Evolutionary conservation across 805 yeast species (phyloP).

Genomic region (Ogataea ramenticola): DNA sequence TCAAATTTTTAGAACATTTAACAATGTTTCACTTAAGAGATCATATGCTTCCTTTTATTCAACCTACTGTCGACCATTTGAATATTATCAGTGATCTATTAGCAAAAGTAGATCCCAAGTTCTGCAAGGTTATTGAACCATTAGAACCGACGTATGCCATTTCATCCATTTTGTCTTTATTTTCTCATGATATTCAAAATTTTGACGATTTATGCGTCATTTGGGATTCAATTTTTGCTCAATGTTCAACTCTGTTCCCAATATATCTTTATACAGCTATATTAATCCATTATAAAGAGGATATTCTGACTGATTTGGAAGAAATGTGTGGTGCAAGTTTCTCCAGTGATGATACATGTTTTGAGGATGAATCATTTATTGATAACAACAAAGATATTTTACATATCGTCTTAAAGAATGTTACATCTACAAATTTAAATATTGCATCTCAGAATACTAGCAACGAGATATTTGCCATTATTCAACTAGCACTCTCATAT

Average conservation of each 20-base stretch:
- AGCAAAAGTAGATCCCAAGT: conserved; percentile 35
- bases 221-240: conserved; percentile 63
- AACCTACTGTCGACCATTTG: conserved; percentile 60
- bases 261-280: conserved; percentile 58
- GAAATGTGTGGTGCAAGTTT: conserved; percentile 23
- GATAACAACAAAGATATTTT: conserved; percentile 18
- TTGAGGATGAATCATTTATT: conserved; percentile 12
- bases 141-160: conserved; percentile 60
- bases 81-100: conserved; percentile 59
- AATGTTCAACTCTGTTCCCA: conserved; percentile 45
- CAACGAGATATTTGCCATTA: conserved; percentile 17
- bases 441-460: conserved; percentile 14
- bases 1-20: conserved; percentile 43
- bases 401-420: conserved; percentile 20
- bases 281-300: conserved; percentile 36
- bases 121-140: conserved; percentile 33
- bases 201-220: conserved; percentile 44
- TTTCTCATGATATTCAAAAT: conserved; percentile 59
- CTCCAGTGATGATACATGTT: conserved; percentile 16
- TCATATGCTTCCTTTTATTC: conserved; percentile 69
- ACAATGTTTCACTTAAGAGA: conserved; percentile 67
- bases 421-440: conserved; percentile 20
- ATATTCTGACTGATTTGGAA: conserved; percentile 29
- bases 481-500: conserved; percentile 14
- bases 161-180: conserved; percentile 71